Evolutionary conservation across 352 stramenopile species (phyloP).

Genomic region (Globisporangium cylindrosporum): DNA sequence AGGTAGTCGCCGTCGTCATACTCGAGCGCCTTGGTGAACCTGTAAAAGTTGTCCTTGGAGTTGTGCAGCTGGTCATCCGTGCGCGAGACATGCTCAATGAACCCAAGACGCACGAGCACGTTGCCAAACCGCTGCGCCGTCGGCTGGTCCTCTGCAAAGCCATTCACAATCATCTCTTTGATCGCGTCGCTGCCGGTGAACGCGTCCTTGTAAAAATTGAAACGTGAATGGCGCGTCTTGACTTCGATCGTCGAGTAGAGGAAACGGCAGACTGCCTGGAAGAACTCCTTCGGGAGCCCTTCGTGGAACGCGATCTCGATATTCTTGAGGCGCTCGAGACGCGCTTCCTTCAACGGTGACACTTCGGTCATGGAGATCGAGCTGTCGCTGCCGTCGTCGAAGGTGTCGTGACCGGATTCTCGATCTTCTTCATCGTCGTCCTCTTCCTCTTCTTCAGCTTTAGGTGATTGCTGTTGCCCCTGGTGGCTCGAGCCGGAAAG

Average conservation of each 20-base stretch:
- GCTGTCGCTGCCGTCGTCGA: conserved; percentile 32
- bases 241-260: conserved; percentile 71
- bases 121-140: conserved; percentile 68
- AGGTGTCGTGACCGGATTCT: conserved; percentile 26
- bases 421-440: conserved; percentile 35
- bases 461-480: conserved; percentile 10
- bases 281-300: conserved; percentile 77
- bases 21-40: conserved; percentile 72
- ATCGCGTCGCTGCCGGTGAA: conserved; percentile 79
- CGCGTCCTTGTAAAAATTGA: conserved; percentile 87
- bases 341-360: conserved; percentile 62
- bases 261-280: conserved; percentile 66
- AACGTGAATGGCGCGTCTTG: conserved; percentile 79
- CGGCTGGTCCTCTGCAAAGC: conserved; percentile 78
- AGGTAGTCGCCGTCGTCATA: conserved; percentile 34
- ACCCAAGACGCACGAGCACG: conserved; percentile 75
- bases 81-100: conserved; percentile 81
- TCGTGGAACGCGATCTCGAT: conserved; percentile 82
- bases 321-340: conserved; percentile 68
- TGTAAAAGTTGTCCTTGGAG: conserved; percentile 83
- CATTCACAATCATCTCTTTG: conserved; percentile 65
- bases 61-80: conserved; percentile 80
- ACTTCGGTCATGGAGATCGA: conserved; percentile 45
- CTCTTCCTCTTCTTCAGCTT: conserved; percentile 16
- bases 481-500: conserved; percentile 25